Evolutionary conservation across 371 early-diverging fungal species (phyloP), one percentile per base, ranked within the genome.

Genomic region (Catenaria anguillulae): DNA sequence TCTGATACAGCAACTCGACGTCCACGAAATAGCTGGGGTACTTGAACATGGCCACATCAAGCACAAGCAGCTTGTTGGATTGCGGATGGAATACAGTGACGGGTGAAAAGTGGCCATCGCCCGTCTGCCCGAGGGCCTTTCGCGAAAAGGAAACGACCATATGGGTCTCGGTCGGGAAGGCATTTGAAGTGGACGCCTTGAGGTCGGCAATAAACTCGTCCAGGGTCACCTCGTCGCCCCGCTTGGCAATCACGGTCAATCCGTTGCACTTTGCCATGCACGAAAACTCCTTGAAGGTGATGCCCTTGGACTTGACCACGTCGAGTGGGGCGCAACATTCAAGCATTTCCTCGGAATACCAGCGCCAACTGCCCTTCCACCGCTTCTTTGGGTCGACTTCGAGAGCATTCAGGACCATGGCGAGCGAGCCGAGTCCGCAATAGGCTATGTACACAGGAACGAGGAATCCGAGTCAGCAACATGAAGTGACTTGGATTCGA

Each of bases 361-460:
- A 93, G 55, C 93, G 75, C 92, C 92, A 92, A 15, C 87, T 86
- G 5, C 94, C 92, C 72, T 93, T 36, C 92, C 94, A 92, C 26
- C 76, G 73, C 62, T 84, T 76, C 36, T 86, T 81, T 0, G 92
- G 92, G 67, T 92, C 92, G 19, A 93, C 86, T 67, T 89, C 89
- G 42, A 93, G 72, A 2, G 92, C 89, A 69, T 93, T 93, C 29
- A 93, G 75, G 17, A 90, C 92, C 87, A 92, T 92, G 40, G 91
- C 89, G 69, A 89, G 80, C 43, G 73, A 77, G 66, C 85, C 78
- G 6, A 81, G 79, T 2, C 84, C 84, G 73, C 83, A 83, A 67
- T 72, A 88, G 23, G 92, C 88, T 15, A 24, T 40, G n/a, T n/a
- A n/a, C n/a, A n/a, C n/a, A n/a, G n/a, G n/a, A n/a, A n/a, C n/a